Evolutionary conservation across 257 asterid species (phyloP), one percentile per base, ranked within the genome.

Genomic region (Nicotiana benthamiana): DNA sequence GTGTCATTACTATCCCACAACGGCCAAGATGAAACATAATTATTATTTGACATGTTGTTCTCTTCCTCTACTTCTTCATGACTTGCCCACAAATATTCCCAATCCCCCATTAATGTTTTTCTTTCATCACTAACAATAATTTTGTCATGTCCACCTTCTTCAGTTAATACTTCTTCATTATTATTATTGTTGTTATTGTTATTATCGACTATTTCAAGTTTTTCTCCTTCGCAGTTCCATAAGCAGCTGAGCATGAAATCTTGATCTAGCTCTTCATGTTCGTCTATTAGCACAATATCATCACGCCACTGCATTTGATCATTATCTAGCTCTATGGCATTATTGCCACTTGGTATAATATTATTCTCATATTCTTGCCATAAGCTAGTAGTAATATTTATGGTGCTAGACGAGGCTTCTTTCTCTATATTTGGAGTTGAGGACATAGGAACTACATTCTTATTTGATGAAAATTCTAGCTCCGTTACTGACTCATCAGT

Each of bases 351-450:
- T 22, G 54, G 0, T n/a, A 7, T 20, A 24, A 27, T 16, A 53
- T 53, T 53, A 32, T 32, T 32, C 8, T 1, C 36, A 32, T 32
- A 32, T 32, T 32, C 36, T 32, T 32, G 36, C 36, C 36, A 32
- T 32, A 1, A 32, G 8, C 36, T 32, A 4, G 36, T 32, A 32
- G 36, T 32, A 32, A 32, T 32, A 32, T 32, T 32, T 32, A 32
- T 32, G 8, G 36, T 32, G 36, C 36, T 32, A 32, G 36, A 32
- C 20, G 83, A 1, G 9, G 77, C 57, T 79, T 88, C 91, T 40
- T 84, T 87, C 40, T 87, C 92, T 4, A 76, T 77, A 9, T 26
- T 75, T 7, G 97, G 93, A 0, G 89, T 89, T 3, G 87, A 75
- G 1, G 90, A 87, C 89, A 83, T 81, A 63, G 81, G 32, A 1